Conservation (phyloP, 2,329 filamentous ascomycete species). For the Coniella lustricola region DNA sequence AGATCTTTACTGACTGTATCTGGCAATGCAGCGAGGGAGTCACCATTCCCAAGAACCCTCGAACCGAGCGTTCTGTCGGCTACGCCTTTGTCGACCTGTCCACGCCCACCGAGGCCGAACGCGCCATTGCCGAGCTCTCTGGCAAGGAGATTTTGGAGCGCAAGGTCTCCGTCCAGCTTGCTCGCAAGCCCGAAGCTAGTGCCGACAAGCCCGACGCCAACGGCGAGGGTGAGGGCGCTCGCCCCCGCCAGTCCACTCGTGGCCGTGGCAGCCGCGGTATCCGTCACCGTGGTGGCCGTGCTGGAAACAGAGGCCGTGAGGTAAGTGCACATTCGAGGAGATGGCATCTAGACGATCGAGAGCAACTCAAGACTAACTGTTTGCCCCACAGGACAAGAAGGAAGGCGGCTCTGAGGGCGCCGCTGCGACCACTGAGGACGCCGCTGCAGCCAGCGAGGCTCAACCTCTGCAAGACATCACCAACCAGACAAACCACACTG, state of each 20-base stretch:
- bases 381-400: constrained; percentile 37
- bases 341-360: background rate
- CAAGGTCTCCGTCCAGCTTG: constrained; percentile 98
- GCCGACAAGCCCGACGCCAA: constrained; percentile 70
- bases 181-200: constrained; percentile 88
- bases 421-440: constrained; percentile 39
- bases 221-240: constrained; percentile 66
- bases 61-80: constrained; percentile 94
- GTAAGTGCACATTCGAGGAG: constrained; percentile 30
- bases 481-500: constrained; percentile 46
- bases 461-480: constrained; percentile 56
- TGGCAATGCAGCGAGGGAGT: constrained; percentile 74
- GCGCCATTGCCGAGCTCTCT: constrained; percentile 90
- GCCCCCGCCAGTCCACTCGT: constrained; percentile 56
- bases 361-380: constrained; percentile 15
- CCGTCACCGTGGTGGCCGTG: constrained; percentile 56
- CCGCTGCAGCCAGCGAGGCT: constrained; percentile 43
- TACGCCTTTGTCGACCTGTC: constrained; percentile 99
- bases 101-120: constrained; percentile 88
- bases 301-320: constrained; percentile 51
- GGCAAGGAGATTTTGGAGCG: constrained; percentile 97
- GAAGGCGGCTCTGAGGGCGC: constrained; percentile 43
- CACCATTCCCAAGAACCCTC: constrained; percentile 98
- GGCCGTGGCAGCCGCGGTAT: constrained; percentile 56
- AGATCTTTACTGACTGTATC: constrained; percentile 27